Evolutionary conservation across 202 grass and related monocot genomes (phyloP).

Genomic region (Saccharum hybrid): DNA sequence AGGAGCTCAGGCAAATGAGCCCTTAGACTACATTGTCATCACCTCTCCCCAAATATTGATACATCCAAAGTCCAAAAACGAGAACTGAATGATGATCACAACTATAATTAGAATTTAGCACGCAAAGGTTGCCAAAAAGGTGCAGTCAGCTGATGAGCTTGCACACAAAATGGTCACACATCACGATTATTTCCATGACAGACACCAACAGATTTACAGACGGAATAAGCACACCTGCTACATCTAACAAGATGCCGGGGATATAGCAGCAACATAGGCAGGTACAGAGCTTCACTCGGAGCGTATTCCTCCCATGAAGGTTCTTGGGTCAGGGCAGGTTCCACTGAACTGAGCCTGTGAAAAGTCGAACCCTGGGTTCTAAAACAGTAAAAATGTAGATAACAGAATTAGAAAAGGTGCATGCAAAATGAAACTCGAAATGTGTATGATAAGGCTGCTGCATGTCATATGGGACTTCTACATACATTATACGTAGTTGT

Average conservation of each 20-base stretch:
- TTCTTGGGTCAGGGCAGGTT: conserved; percentile 89
- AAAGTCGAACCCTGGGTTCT: conserved; percentile 98
- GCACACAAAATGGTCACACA: not conserved
- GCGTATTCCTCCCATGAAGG: conserved; percentile 88
- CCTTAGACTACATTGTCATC: too few relatives aligned
- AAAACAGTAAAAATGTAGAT: conserved; percentile 27
- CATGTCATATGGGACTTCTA: not conserved
- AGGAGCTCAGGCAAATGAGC: not conserved
- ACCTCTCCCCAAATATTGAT: not conserved
- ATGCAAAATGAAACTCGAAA: not conserved
- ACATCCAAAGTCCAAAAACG: not conserved
- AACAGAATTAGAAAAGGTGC: conserved; percentile 8
- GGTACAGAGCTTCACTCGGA: conserved; percentile 44
- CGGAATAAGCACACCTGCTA: not conserved
- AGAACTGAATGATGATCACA: not conserved
- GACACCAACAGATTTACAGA: conserved; percentile 4
- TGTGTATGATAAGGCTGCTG: not conserved
- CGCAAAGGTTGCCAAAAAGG: not conserved
- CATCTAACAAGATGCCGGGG: conserved; percentile 20
- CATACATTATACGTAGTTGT: not conserved
- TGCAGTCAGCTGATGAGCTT: not conserved
- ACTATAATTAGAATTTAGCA: not conserved
- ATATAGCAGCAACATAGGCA: not conserved
- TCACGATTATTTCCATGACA: not conserved
- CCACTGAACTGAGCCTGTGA: conserved; percentile 91